phyloP scores from a whole-genome alignment of 106 monocot species.

The Narthecium ossifragum region DNA sequence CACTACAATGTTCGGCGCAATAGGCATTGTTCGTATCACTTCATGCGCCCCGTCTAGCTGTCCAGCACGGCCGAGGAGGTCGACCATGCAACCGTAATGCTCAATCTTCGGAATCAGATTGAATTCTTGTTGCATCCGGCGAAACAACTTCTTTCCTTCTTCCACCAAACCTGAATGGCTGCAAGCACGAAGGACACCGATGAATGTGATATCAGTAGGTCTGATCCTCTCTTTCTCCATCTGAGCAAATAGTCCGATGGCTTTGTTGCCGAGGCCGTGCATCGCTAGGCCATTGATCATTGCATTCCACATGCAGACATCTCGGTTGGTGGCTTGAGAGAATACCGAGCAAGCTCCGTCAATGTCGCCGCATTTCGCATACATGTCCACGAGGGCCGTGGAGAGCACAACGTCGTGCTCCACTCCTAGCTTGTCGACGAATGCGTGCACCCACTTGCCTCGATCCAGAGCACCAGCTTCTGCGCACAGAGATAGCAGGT shows the following conservation, averaged over 20 bases:
- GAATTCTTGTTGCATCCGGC: conserved; percentile 27
- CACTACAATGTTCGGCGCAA: conserved; percentile 36
- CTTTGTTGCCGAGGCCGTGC: conserved; percentile 43
- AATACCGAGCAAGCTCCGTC: conserved; percentile 34
- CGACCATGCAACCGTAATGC: conserved; percentile 73
- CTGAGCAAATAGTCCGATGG: conserved; percentile 24
- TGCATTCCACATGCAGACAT: conserved; percentile 64
- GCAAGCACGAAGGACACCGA: conserved; percentile 47
- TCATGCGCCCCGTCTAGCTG: conserved; percentile 39
- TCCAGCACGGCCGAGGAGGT: conserved; percentile 60
- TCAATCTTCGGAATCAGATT: conserved; percentile 36
- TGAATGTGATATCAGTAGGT: conserved; percentile 52
- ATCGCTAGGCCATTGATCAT: conserved; percentile 57
- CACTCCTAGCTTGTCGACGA: conserved; percentile 27
- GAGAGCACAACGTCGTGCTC: conserved; percentile 32
- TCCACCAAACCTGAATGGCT: conserved; percentile 50
- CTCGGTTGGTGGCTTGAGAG: conserved; percentile 8
- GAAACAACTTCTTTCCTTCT: conserved; percentile 45
- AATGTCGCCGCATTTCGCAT: conserved; percentile 53
- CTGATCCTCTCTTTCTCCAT: conserved; percentile 36
- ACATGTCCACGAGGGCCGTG: conserved; percentile 58
- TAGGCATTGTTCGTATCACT: conserved; percentile 30
- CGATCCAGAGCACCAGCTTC: conserved; percentile 44
- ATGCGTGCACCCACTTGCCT: conserved; percentile 48
- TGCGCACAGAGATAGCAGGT: conserved; percentile 27